Conservation (phyloP, 23 red algal genomes). For the Pyropia yezoensis region DNA sequence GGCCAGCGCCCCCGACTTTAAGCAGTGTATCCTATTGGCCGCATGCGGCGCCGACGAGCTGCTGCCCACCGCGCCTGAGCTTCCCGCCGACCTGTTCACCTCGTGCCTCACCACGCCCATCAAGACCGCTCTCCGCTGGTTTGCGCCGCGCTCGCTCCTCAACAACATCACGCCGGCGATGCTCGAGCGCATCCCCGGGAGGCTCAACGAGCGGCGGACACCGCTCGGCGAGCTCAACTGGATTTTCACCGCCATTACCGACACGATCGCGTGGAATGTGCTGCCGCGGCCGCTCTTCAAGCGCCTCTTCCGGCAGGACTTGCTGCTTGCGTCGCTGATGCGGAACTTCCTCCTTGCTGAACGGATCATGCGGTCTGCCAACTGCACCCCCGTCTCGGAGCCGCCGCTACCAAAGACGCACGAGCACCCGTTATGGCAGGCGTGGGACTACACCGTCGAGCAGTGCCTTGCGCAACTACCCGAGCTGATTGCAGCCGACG, state of each 20-base stretch:
- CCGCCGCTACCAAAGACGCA: conserved; percentile 64
- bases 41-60: conserved; percentile 58
- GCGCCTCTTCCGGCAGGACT: conserved; percentile 79
- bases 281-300: conserved; percentile 78
- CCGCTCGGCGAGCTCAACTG: conserved; percentile 86
- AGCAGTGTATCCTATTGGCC: conserved; percentile 34
- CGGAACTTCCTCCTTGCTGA: conserved; percentile 90
- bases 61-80: conserved; percentile 52
- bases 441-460: conserved; percentile 89
- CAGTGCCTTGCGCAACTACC: conserved; percentile 86
- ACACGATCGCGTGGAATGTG: conserved; percentile 97
- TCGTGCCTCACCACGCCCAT: conserved; percentile 95
- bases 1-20: conserved; percentile 1
- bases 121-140: conserved; percentile 84
- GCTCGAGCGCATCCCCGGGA: conserved; percentile 88
- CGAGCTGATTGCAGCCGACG: conserved; percentile 35
- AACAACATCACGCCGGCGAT: conserved; percentile 53
- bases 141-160: conserved; percentile 36
- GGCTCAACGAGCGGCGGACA: conserved; percentile 65
- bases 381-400: conserved; percentile 63
- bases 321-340: conserved; percentile 84
- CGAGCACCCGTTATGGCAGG: conserved; percentile 77
- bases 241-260: conserved; percentile 95
- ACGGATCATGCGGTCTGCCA: conserved; percentile 69
- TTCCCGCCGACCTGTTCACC: conserved; percentile 95